A percentile compares a stretch with the other conserved stretches of the same genome.
These are phyloP conservation scores for Pestalotiopsis sp. DNA, from an alignment of 2,329 filamentous ascomycete species.

Conservation along the genomic window DNA sequence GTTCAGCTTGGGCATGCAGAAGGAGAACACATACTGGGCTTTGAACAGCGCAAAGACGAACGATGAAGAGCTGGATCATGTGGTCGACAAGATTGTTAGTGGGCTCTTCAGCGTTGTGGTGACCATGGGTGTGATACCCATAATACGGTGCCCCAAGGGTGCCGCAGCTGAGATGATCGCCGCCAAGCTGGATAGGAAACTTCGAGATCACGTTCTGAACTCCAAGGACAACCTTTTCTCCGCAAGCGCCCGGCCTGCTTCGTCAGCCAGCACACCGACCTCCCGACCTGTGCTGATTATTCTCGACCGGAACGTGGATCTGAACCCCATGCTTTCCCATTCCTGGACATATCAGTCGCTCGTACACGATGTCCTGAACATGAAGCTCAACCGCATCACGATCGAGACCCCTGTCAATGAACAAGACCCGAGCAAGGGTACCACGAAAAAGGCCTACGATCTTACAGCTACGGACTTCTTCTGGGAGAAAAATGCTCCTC, in stretches of 20 bases:
- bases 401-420: constrained; percentile 85
- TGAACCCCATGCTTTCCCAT: constrained; percentile 98
- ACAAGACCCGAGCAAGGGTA: constrained; percentile 70
- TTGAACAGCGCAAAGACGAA: constrained; percentile 90
- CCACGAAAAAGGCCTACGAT: constrained; percentile 88
- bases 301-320: constrained; percentile 91
- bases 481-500: constrained; percentile 88
- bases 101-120: constrained; percentile 97
- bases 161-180: constrained; percentile 94
- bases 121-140: constrained; percentile 96
- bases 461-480: constrained; percentile 91
- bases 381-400: constrained; percentile 91
- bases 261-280: constrained; percentile 63
- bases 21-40: constrained; percentile 90
- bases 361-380: constrained; percentile 70
- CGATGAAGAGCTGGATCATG: constrained; percentile 84
- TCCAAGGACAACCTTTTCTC: constrained; percentile 98
- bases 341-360: constrained; percentile 81
- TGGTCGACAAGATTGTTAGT: constrained; percentile 90
- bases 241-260: constrained; percentile 57
- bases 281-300: constrained; percentile 89
- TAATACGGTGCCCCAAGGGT: constrained; percentile 91
- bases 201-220: constrained; percentile 94
- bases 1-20: constrained; percentile 91
- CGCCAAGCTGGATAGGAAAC: constrained; percentile 90